Base-by-base conservation (phyloP, 2,329 filamentous ascomycete species). In the Aspergillus sp. region DNA sequence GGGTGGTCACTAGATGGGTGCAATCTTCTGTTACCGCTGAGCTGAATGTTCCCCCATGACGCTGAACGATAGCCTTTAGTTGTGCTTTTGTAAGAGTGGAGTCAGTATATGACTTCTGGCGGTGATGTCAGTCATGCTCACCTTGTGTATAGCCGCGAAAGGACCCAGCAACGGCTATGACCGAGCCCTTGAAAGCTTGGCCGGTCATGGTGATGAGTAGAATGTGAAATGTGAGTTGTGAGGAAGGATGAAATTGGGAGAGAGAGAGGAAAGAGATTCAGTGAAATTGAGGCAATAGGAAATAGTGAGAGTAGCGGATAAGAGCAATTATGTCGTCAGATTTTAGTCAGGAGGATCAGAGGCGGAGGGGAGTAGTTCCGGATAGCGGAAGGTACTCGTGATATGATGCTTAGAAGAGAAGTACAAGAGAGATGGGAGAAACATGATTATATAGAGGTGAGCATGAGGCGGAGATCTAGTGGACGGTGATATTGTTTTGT, bases 91-190 rank as follows among this genome's bases (percentile, higher is more conserved):
- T 15, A 43, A 28, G 30, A 47, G 19, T 55, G 47, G 13, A 53
- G 53, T 56, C 43, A 63, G 58, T 59, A 19, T 28, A 13, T 5
- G 13, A 10, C n/a, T 23, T 2, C 39, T 19, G 39, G 50, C 48
- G 15, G 41, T 30, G 51, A 43, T 19, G 25, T 53, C 38, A 30
- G 41, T 39, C 57, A 21, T 21, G 9, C 41, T 64, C 66, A 78
- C 78, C 70, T 65, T 90, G 87, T 3, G 80, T 84, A 25, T 79
- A 73, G 5, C 79, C 78, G 1, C 82, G 75, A 65, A 91, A 87
- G 5, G 82, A 83, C 61, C 89, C 89, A 59, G 85, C 87, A 25
- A 89, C 71, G 21, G 82, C 84, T 48, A 91, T 77, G 5, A 77
- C 63, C 7, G 69, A 55, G 0, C 69, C 64, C 50, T 74, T 73